A percentile compares a stretch with the other conserved stretches of the same genome.
These are phyloP conservation scores for Dissophora globulifera DNA, from an alignment of 192 early-diverging fungal species.

Conservation along the genomic window DNA sequence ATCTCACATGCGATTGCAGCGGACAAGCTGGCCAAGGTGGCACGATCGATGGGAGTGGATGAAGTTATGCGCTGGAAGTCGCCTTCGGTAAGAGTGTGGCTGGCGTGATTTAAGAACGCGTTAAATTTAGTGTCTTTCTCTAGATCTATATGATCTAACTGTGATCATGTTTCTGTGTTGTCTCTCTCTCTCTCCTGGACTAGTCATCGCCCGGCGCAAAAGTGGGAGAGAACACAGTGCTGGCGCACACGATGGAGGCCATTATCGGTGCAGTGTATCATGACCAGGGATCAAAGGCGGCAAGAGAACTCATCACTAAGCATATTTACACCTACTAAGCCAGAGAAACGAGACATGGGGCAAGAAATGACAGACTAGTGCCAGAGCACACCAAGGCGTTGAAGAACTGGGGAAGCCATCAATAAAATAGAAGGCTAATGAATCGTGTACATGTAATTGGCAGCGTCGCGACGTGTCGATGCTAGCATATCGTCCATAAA, in stretches of 20 bases:
- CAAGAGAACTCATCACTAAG: slow-evolving; percentile 54
- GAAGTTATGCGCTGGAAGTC: slow-evolving; percentile 51
- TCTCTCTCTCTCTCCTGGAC: neutral
- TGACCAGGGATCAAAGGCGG: slow-evolving; percentile 58
- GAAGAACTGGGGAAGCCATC: too few relatives aligned
- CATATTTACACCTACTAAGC: slow-evolving; percentile 49
- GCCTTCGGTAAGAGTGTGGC: slow-evolving; percentile 24
- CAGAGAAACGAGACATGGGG: neutral
- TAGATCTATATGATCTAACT: too few relatives aligned
- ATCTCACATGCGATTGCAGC: slow-evolving; percentile 10
- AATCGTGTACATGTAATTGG: too few relatives aligned
- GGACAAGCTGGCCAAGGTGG: slow-evolving; percentile 40
- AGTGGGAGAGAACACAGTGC: slow-evolving; percentile 39
- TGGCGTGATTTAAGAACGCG: neutral
- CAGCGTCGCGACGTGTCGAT: too few relatives aligned
- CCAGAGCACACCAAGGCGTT: too few relatives aligned
- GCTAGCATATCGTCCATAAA: too few relatives aligned
- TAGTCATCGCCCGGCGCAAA: slow-evolving; percentile 28
- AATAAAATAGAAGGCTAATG: too few relatives aligned
- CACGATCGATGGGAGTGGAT: slow-evolving; percentile 33
- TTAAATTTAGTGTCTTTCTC: neutral
- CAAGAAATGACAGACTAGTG: too few relatives aligned
- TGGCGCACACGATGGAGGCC: slow-evolving; percentile 56
- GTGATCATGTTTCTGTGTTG: too few relatives aligned
- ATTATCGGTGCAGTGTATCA: slow-evolving; percentile 63